phyloP scores from a whole-genome alignment of 345 rosid genomes.

The Lepidium didymum region DNA sequence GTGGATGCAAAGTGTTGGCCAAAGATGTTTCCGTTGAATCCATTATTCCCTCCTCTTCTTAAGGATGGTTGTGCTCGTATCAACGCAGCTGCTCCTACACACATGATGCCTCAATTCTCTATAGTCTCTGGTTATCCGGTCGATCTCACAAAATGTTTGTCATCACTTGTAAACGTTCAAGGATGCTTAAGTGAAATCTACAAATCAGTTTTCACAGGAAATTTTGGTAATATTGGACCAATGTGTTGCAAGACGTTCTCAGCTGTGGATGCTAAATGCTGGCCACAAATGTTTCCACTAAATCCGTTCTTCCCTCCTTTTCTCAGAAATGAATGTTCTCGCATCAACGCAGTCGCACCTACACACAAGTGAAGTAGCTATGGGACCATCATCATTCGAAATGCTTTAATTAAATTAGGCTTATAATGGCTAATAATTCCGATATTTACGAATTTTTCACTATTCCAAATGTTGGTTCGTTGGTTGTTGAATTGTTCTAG shows the following conservation, averaged over 20 bases:
- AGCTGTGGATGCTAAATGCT: neutral
- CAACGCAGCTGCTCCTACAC: neutral
- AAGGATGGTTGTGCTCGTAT: neutral
- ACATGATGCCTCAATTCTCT: neutral
- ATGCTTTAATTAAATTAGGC: no score
- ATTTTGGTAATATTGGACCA: neutral
- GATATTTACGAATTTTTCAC: no score
- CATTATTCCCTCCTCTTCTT: neutral
- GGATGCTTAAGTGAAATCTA: neutral
- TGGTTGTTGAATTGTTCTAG: neutral
- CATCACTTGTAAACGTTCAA: neutral
- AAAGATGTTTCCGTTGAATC: neutral
- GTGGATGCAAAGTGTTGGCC: slow-evolving; percentile 2
- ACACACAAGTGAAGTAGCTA: no score
- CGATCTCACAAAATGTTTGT: neutral
- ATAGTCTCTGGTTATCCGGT: neutral
- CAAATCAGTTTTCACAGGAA: neutral
- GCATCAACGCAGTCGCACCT: neutral
- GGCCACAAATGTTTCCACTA: neutral
- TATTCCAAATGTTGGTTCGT: no score
- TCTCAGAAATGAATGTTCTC: neutral
- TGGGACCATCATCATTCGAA: no score
- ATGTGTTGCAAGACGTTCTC: neutral
- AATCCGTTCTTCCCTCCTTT: neutral
- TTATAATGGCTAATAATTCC: no score